Conservation (phyloP, 2,329 filamentous ascomycete genomes). For the Hypomyces rosellus region DNA sequence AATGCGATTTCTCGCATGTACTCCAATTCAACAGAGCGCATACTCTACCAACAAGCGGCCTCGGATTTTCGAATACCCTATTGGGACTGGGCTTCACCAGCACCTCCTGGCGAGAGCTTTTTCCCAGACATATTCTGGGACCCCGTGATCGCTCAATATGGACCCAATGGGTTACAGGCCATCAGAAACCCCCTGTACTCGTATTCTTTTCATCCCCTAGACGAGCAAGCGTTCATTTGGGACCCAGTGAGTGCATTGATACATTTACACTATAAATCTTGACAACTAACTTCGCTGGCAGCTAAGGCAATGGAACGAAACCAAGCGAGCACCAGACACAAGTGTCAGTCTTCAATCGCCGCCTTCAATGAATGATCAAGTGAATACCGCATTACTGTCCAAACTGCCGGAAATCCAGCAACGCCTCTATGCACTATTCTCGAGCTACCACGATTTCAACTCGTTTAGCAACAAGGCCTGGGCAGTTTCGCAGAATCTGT, state of each 20-base stretch:
- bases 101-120: slow-evolving; percentile 42
- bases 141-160: slow-evolving; percentile 44
- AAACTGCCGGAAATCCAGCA: slow-evolving; percentile 51
- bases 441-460: slow-evolving; percentile 61
- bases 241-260: slow-evolving; percentile 45
- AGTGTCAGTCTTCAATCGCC: slow-evolving; percentile 23
- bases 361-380: slow-evolving; percentile 52
- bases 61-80: slow-evolving; percentile 50
- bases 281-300: slow-evolving; percentile 21
- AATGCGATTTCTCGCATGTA: slow-evolving; percentile 42
- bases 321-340: slow-evolving; percentile 48
- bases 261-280: slow-evolving; percentile 8
- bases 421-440: slow-evolving; percentile 61
- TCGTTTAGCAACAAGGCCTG: slow-evolving; percentile 64
- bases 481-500: slow-evolving; percentile 40
- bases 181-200: slow-evolving; percentile 58
- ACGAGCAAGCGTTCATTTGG: slow-evolving; percentile 51
- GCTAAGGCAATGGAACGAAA: slow-evolving; percentile 55
- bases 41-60: slow-evolving; percentile 46
- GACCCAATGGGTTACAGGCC: slow-evolving; percentile 47
- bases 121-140: slow-evolving; percentile 41
- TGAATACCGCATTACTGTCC: slow-evolving; percentile 39
- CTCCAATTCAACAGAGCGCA: slow-evolving; percentile 38
- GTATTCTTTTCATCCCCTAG: slow-evolving; percentile 55
- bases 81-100: slow-evolving; percentile 51